Percentiles rank a stretch among this genome's conserved stretches.
Evolutionary conservation across 1,284 basidiomycete genomes (phyloP).

Genomic region (Cryptococcus sp.): DNA sequence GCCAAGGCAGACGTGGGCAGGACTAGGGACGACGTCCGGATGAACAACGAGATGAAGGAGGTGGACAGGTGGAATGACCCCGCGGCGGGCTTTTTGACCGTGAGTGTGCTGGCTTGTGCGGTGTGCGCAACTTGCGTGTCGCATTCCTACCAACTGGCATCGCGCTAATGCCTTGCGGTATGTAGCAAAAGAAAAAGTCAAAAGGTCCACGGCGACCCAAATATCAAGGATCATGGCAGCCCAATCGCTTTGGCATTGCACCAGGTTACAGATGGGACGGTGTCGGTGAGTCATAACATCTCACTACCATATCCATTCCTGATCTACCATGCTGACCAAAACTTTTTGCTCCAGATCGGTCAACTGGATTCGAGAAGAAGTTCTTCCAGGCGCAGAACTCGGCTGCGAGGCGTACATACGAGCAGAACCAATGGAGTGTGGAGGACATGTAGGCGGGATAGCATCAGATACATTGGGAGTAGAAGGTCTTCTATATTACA

Average conservation of each 20-base stretch:
- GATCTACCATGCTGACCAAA: conserved; percentile 13
- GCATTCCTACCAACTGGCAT: not conserved
- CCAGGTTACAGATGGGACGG: conserved; percentile 98
- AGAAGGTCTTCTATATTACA: too few relatives aligned
- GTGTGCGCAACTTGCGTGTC: not conserved
- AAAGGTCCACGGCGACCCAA: conserved; percentile 78
- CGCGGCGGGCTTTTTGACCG: conserved; percentile 86
- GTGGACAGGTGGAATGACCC: conserved; percentile 92
- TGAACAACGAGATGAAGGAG: conserved; percentile 79
- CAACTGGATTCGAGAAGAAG: conserved; percentile 94
- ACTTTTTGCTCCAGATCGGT: conserved; percentile 63
- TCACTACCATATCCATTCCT: conserved; percentile 5
- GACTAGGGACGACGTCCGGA: conserved; percentile 68
- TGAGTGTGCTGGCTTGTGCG: conserved; percentile 53
- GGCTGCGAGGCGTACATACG: conserved; percentile 65
- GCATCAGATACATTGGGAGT: too few relatives aligned
- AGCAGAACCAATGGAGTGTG: conserved; percentile 78
- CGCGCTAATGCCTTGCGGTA: not conserved
- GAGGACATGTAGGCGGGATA: conserved; percentile 74
- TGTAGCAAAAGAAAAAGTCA: conserved; percentile 61
- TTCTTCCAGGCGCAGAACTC: conserved; percentile 80
- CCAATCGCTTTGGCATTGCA: conserved; percentile 91
- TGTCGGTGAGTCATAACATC: conserved; percentile 65
- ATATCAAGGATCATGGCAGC: conserved; percentile 85
- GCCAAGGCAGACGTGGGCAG: conserved; percentile 69